Evolutionary conservation across 495 filamentous ascomycete species (phyloP), one percentile per base, ranked within the genome.

Genomic region (Aspergillus campestris): DNA sequence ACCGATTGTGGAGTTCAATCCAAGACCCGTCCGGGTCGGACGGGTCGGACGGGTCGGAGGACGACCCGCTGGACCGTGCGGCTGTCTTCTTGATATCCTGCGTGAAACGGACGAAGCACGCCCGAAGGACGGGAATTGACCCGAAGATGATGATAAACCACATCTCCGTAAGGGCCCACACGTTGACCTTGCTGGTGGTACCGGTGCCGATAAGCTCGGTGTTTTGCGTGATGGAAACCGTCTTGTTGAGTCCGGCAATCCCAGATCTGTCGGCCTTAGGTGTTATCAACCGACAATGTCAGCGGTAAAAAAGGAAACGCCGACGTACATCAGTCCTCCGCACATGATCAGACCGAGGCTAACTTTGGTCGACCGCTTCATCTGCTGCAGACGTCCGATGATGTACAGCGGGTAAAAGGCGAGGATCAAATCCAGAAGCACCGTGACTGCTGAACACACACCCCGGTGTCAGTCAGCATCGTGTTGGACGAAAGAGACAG

Each of bases 311-410:
- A 33, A 31, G 15, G 12, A 10, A 28, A 8, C 24, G 36, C 42
- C 5, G n/a, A 55, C 63, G 2, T 48, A 69, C 64, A 71, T 55
- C 5, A 67, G 38, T 14, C 64, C 61, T 3, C 64, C 54, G 5
- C 67, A 58, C 67, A 71, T 66, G 6, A 66, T 39, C 11, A 63
- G 38, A 34, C 59, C 66, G 6, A 70, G 36, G 1, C 61, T 59
- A 35, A 70, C 31, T 40, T 62, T 67, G 0, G 55, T 60, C 14
- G 57, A 53, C 6, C 57, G 30, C n/a, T 56, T 63, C 54, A 57
- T 57, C 9, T 50, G 13, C 14, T 57, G 54, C 0, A 66, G 44
- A 32, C 58, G 48, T 5, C 64, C 56, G 41, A 70, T 62, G 40
- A 67, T 54, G 14, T 58, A 45, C 3, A 56, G 43, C 0, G 66